These are phyloP conservation scores for Boletus subparvulus DNA, from an alignment of 768 basidiomycete genomes.

Conservation along the genomic window DNA sequence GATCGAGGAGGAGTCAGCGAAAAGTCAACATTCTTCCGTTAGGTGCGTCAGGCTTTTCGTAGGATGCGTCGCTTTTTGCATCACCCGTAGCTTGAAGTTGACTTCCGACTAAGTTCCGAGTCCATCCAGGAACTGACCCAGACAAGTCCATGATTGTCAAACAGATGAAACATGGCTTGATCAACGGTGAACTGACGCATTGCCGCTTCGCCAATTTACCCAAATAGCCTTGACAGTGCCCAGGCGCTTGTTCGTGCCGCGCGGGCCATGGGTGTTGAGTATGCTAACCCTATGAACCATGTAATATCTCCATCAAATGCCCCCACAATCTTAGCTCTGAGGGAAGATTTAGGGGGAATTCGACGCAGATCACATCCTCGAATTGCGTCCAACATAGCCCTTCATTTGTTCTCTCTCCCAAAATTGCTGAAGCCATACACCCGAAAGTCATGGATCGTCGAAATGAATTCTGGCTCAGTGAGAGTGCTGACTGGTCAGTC, in stretches of 20 bases:
- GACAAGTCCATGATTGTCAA: neutral
- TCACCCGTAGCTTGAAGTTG: neutral
- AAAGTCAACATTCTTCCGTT: too few relatives aligned
- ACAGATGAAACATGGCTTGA: conserved; percentile 6
- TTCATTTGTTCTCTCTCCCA: neutral
- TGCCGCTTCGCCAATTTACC: neutral
- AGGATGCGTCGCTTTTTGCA: neutral
- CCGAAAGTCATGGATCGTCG: neutral
- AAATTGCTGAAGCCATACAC: conserved; percentile 2
- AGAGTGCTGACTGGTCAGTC: conserved; percentile 1
- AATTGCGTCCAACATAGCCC: neutral
- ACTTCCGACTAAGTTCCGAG: neutral
- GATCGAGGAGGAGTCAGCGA: too few relatives aligned
- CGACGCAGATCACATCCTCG: neutral
- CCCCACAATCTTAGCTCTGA: neutral
- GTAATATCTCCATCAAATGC: neutral
- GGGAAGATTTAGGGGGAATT: too few relatives aligned
- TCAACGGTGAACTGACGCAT: neutral
- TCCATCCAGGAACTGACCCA: neutral
- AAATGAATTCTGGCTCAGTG: neutral
- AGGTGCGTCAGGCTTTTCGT: neutral
- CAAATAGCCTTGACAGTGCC: neutral
- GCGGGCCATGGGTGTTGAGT: neutral
- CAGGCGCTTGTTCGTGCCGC: neutral
- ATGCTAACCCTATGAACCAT: neutral